Percentiles rank a stretch among this genome's conserved stretches.
Evolutionary conservation across 495 filamentous ascomycete genomes (phyloP).

Genomic region (Penicillium samsonianum): DNA sequence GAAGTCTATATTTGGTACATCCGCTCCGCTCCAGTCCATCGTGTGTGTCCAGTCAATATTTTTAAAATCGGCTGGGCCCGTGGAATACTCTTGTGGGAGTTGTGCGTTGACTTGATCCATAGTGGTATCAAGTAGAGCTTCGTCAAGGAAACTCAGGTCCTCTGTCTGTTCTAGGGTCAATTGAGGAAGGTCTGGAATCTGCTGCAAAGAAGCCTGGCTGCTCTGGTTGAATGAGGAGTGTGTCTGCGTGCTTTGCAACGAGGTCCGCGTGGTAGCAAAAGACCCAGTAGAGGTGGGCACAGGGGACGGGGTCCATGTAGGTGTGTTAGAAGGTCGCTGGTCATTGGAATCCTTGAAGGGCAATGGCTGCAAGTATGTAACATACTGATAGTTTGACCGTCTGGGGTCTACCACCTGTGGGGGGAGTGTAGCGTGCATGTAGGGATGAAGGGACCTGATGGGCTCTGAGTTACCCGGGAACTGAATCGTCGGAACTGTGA

Average conservation of each 20-base stretch:
- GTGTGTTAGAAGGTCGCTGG: background rate
- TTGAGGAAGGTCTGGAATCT: background rate
- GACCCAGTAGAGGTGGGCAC: background rate
- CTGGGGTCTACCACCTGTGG: background rate
- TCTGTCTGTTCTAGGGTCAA: background rate
- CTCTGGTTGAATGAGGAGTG: background rate
- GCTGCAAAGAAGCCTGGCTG: background rate
- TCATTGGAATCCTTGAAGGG: background rate
- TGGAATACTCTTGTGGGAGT: background rate
- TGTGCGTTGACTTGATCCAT: background rate
- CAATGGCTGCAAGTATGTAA: conserved; percentile 10
- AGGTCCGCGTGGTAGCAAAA: background rate
- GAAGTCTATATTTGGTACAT: background rate
- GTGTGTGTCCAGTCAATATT: background rate
- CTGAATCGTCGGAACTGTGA: background rate
- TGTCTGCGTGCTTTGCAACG: background rate
- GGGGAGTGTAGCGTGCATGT: background rate
- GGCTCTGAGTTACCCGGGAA: background rate
- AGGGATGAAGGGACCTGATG: background rate
- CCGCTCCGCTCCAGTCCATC: background rate
- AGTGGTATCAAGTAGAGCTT: background rate
- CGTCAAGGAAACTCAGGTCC: background rate
- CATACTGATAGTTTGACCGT: conserved; percentile 13
- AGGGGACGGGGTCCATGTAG: background rate
- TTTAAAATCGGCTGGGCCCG: no score